Evolutionary conservation across 495 filamentous ascomycete genomes (phyloP).

Genomic region (Penicillium waksmanii): DNA sequence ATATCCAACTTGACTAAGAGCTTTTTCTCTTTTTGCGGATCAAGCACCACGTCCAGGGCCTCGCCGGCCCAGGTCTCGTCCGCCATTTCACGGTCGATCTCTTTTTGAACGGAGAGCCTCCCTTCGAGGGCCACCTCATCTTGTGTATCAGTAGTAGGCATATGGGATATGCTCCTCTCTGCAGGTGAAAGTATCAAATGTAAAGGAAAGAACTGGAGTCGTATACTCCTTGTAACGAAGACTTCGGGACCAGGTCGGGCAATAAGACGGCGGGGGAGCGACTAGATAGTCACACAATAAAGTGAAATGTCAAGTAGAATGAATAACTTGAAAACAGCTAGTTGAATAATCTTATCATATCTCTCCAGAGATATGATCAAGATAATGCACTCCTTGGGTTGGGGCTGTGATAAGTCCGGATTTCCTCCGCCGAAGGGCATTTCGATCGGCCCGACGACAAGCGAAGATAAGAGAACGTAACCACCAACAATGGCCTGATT

Average conservation of each 20-base stretch:
- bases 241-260: neutral
- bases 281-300: neutral
- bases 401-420: conserved; percentile 4
- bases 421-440: neutral
- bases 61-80: conserved; percentile 23
- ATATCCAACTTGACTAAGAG: conserved; percentile 48
- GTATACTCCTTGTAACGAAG: neutral
- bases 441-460: conserved; percentile 7
- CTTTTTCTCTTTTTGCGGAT: conserved; percentile 39
- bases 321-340: neutral
- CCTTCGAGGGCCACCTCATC: conserved; percentile 14
- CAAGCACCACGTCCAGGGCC: conserved; percentile 31
- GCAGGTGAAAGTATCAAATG: too few relatives aligned
- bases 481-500: conserved; percentile 8
- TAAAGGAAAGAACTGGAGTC: neutral
- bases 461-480: neutral
- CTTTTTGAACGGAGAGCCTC: conserved; percentile 23
- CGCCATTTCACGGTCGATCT: conserved; percentile 5
- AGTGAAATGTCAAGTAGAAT: neutral
- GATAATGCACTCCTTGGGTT: neutral
- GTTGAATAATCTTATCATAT: neutral
- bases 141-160: neutral
- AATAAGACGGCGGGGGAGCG: too few relatives aligned
- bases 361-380: neutral
- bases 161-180: neutral